These are phyloP conservation scores for Xerocomellus dryophilus DNA, from an alignment of 768 basidiomycete genomes.

Conservation along the genomic window DNA sequence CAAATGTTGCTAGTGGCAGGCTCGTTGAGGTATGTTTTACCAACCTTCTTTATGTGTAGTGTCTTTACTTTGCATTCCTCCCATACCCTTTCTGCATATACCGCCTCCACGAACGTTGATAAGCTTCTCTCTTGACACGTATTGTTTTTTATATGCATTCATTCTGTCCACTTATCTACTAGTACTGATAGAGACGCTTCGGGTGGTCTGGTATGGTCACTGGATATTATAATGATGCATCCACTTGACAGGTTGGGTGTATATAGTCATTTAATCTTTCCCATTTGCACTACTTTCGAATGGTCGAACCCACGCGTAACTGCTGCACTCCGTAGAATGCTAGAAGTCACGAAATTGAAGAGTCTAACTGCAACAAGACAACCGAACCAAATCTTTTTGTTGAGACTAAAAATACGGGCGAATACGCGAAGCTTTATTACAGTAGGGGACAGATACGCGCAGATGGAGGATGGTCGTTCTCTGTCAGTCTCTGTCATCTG, in stretches of 20 bases:
- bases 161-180: constrained; percentile 18
- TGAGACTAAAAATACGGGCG: too few relatives aligned
- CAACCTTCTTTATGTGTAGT: constrained; percentile 4
- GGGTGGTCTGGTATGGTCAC: constrained; percentile 7
- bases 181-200: constrained; percentile 23
- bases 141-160: constrained; percentile 12
- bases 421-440: too few relatives aligned
- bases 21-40: constrained; percentile 17
- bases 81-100: constrained; percentile 29
- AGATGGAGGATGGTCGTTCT: too few relatives aligned
- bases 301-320: background rate
- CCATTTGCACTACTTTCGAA: background rate
- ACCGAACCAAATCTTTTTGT: too few relatives aligned
- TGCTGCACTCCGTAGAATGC: too few relatives aligned
- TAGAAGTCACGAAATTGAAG: too few relatives aligned
- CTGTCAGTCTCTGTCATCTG: too few relatives aligned
- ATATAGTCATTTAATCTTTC: background rate
- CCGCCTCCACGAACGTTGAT: constrained; percentile 11
- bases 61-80: constrained; percentile 8
- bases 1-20: constrained; percentile 57
- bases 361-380: too few relatives aligned
- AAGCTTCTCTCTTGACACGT: constrained; percentile 6
- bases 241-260: background rate
- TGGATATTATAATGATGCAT: background rate
- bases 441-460: too few relatives aligned